Base-by-base conservation (phyloP, 495 filamentous ascomycete species). In the Lasiosphaeris hirsuta region DNA sequence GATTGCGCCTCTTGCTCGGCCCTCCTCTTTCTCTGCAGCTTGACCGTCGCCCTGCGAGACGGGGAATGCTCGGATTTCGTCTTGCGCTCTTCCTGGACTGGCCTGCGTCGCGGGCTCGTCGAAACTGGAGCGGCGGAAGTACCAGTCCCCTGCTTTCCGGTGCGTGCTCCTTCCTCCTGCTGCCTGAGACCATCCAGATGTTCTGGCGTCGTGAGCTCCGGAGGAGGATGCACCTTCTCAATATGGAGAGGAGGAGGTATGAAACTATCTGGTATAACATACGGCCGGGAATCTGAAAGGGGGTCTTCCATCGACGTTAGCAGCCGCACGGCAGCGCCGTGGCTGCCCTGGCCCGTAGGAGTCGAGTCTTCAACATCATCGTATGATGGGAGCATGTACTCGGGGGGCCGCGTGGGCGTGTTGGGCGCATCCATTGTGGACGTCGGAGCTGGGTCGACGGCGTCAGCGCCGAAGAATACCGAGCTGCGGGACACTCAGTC, bases 231-330 rank as follows among this genome's bases (percentile, higher is more conserved):
- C 3, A 36, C 46, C 51, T 62, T 68, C 43, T 50, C 57, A 2
- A 67, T 41, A 41, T 38, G 46, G 23, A 72, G 60, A 46, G 75
- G 69, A 51, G 63, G 58, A 36, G 67, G 71, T 34, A 72, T 55
- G 51, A 52, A 46, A 64, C 59, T 52, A 13, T 59, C 50, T 46
- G 65, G 69, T 49, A 58, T 54, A 55, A 80, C 77, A 69, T 80
- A 80, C 77, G 72, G 62, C 69, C 70, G 57, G 13, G 56, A 40
- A 13, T 69, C 69, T 51, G 62, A 61, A 34, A 67, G 43, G 33
- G 68, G 66, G 34, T 79, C 77, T 42, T 81, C 79, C 64, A 80
- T 71, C 10, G 74, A 78, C 33, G 78, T 83, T 65, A 83, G 64
- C 61, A 83, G 67, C 43, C 80, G 72, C n/a, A 81, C 70, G 56